Conservation (phyloP, 768 basidiomycete species). For the Trametes cinnabarina region DNA sequence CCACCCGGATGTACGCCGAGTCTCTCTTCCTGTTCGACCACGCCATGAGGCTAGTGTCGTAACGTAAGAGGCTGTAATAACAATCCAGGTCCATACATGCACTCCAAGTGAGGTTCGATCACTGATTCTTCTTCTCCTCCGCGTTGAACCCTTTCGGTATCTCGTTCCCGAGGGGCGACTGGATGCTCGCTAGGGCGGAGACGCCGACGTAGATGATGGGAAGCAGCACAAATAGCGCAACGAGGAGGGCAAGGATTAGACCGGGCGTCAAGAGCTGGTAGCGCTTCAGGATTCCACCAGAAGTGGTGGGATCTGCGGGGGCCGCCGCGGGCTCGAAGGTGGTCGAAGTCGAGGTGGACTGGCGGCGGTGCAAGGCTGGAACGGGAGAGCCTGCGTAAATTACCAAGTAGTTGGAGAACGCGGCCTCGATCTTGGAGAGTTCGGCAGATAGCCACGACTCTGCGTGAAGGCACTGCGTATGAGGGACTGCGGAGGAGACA, state of each 20-base stretch:
- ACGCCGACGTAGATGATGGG: slow-evolving; percentile 66
- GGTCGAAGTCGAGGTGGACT: slow-evolving; percentile 24
- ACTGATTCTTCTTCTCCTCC: slow-evolving; percentile 76
- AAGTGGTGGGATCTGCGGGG: slow-evolving; percentile 37
- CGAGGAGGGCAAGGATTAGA: slow-evolving; percentile 62
- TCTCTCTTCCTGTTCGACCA: background rate
- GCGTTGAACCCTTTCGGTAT: slow-evolving; percentile 65
- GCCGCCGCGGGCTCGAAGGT: slow-evolving; percentile 12
- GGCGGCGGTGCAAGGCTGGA: slow-evolving; percentile 41
- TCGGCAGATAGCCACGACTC: slow-evolving; percentile 34
- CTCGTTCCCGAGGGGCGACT: slow-evolving; percentile 63
- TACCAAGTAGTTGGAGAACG: slow-evolving; percentile 62
- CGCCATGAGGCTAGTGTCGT: background rate
- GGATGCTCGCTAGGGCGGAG: slow-evolving; percentile 67
- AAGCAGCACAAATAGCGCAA: slow-evolving; percentile 64
- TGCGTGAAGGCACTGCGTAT: background rate
- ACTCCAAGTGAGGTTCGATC: slow-evolving; percentile 17
- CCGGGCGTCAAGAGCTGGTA: slow-evolving; percentile 80
- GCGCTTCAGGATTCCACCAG: slow-evolving; percentile 63
- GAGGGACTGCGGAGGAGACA: background rate
- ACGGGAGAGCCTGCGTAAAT: slow-evolving; percentile 57
- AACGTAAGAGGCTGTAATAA: slow-evolving; percentile 2
- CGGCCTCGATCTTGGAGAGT: slow-evolving; percentile 46
- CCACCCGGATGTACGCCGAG: background rate
- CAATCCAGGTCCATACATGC: slow-evolving; percentile 9